Conservation (phyloP, 2,329 filamentous ascomycete genomes). For the Akanthomyces muscarius region DNA sequence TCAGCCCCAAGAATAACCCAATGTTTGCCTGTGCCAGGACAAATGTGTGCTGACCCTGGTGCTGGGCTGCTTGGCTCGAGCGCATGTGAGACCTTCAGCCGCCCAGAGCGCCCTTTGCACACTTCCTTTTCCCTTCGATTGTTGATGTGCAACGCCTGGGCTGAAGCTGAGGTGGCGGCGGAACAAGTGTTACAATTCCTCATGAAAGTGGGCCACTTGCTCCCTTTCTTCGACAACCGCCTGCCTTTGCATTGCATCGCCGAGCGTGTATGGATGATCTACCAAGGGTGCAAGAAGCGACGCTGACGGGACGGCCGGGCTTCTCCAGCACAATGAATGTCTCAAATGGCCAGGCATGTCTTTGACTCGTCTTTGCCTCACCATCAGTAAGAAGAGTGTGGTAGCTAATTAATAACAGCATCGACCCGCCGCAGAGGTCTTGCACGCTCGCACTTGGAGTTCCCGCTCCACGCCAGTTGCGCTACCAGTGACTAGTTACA, state of each 20-base stretch:
- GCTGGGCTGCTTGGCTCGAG: slow-evolving; percentile 7
- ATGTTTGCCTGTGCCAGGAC: not conserved
- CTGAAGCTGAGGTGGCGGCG: slow-evolving; percentile 3
- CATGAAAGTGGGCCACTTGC: not conserved
- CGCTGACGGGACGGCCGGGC: not conserved
- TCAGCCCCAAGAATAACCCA: not conserved
- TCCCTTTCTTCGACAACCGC: not conserved
- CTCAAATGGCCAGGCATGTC: not conserved
- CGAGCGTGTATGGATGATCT: not conserved
- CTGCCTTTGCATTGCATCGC: not conserved
- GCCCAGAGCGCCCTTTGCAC: not conserved
- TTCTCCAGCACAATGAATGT: slow-evolving; percentile 2
- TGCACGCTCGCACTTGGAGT: not conserved
- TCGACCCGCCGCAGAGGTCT: not conserved
- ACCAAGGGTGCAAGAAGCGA: not conserved
- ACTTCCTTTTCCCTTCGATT: not conserved
- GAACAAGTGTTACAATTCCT: not conserved
- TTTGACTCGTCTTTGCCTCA: not conserved
- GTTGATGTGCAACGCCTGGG: not conserved
- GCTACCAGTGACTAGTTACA: no score
- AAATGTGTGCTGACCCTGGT: not conserved
- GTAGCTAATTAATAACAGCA: not conserved
- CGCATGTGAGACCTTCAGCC: slow-evolving; percentile 13
- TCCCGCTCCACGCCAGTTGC: no score
- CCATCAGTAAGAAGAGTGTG: not conserved